Conservation (phyloP, 495 filamentous ascomycete species). For the Articulospora tetracladia region DNA sequence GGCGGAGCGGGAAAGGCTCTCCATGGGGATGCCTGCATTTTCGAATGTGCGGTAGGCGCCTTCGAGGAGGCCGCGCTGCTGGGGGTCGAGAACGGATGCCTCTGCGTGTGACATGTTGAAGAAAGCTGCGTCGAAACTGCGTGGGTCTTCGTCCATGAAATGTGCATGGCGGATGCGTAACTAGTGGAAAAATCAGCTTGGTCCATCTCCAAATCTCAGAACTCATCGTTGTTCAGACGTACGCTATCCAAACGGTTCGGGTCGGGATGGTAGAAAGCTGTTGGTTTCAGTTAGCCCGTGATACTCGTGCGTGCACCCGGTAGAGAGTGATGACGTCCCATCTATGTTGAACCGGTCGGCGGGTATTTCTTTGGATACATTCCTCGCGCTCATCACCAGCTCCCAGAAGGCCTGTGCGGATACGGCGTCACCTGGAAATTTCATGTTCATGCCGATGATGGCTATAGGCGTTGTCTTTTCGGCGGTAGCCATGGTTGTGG, state of each 20-base stretch:
- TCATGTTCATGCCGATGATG: constrained; percentile 54
- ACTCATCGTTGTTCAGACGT: neutral
- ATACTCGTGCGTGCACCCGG: too few species aligned
- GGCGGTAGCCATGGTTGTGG: too few species aligned
- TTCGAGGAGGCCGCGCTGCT: constrained; percentile 50
- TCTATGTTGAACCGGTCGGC: constrained; percentile 43
- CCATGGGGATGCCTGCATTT: too few species aligned
- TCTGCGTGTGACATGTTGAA: constrained; percentile 53
- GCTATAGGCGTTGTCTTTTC: too few species aligned
- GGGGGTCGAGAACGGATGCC: constrained; percentile 53
- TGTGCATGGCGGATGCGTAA: too few species aligned
- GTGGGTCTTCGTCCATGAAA: neutral
- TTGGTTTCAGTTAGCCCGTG: too few species aligned
- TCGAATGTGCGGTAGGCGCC: constrained; percentile 38
- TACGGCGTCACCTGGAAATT: constrained; percentile 52
- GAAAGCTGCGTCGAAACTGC: constrained; percentile 51
- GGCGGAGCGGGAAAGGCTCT: too few species aligned
- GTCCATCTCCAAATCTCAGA: too few species aligned
- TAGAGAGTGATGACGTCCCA: too few species aligned
- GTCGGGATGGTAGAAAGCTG: constrained; percentile 45
- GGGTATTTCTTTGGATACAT: constrained; percentile 39
- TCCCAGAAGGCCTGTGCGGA: constrained; percentile 52
- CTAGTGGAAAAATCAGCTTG: too few species aligned
- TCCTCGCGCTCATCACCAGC: constrained; percentile 41
- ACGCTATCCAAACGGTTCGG: neutral